Percentiles rank a stretch among this genome's conserved stretches.
These are phyloP conservation scores for Sutorius eximius DNA, from an alignment of 1,284 basidiomycete genomes.

Conservation along the genomic window DNA sequence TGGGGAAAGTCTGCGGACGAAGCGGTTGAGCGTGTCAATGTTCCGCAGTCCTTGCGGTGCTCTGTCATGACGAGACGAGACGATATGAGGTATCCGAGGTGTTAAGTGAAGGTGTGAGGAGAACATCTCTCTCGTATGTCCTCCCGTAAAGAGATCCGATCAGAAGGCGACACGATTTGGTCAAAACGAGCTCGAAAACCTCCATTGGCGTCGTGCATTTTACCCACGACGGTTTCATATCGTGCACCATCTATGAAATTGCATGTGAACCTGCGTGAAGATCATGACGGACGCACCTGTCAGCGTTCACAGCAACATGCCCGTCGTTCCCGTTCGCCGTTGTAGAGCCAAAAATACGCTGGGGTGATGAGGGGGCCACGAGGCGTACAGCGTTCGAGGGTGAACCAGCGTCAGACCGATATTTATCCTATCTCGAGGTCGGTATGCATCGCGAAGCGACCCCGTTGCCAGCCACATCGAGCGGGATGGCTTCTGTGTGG, in stretches of 20 bases:
- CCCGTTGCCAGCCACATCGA: neutral
- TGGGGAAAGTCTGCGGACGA: conserved; percentile 4
- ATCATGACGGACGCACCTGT: neutral
- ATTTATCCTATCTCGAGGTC: neutral
- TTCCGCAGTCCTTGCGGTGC: conserved; percentile 6
- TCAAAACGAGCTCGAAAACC: conserved; percentile 30
- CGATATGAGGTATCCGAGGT: conserved; percentile 2
- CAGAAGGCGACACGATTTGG: conserved; percentile 32
- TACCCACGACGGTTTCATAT: conserved; percentile 28
- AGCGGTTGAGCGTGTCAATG: neutral
- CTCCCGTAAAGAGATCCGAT: conserved; percentile 19
- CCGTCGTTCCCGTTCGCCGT: neutral
- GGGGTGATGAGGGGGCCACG: neutral
- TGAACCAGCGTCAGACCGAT: neutral
- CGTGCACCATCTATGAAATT: conserved; percentile 25
- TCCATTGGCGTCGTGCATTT: neutral
- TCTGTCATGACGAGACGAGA: neutral
- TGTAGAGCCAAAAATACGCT: conserved; percentile 4
- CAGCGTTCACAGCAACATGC: neutral
- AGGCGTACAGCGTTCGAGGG: neutral
- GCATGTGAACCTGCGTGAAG: conserved; percentile 9
- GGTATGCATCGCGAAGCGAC: neutral
- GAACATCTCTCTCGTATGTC: neutral
- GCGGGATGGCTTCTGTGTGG: neutral
- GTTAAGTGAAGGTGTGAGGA: neutral